Base-by-base conservation (phyloP, 1,139 yeast genomes). In the Geotrichum histeridarum region DNA sequence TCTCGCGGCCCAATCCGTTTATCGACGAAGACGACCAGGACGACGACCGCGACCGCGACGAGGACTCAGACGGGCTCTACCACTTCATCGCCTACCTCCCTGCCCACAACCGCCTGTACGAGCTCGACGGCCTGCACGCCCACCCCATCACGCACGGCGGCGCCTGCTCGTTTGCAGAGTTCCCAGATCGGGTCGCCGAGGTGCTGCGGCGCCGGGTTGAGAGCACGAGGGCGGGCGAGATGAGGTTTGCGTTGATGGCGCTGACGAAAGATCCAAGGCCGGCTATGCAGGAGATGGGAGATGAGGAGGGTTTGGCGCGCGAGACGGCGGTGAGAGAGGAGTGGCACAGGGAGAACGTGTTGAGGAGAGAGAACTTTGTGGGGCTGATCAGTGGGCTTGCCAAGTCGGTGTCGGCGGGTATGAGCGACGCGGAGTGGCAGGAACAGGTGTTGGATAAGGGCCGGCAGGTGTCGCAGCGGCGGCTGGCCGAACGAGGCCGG, bases 91-190 rank as follows among this genome's bases (percentile, higher is more conserved):
- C 87, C 0, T 84, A 80, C 63, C 63, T 68, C 11, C 75, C 74
- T 37, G 68, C 72, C 44, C 67, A 77, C 55, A 82, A 78, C 22
- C 66, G 67, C 43, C 72, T 84, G n/a, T 81, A 81, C 64, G 90
- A 84, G 63, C 70, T 84, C 50, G 90, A 84, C 63, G 90, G 90
- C 0, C 73, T 84, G 51, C 81, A 80, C 57, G 73, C 71, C n/a
- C 75, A 67, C 53, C 88, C 89, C 0, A 81, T 84, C 44, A 69
- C 68, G 44, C 89, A 83, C 63, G 79, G 73, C 0, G 79, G 73
- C 0, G 65, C 59, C 5, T 47, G 43, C 38, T 42, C 50, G 4
- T 31, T 38, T n/a, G 48, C 42, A n/a, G 45, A 44, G 17, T 50
- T 55, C 18, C 53, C 54, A 9, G 42, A 35, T 12, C n/a, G 54